Evolutionary conservation across 2,329 filamentous ascomycete genomes (phyloP), one percentile per base, ranked within the genome.

Genomic region (Penicillium polonicum): DNA sequence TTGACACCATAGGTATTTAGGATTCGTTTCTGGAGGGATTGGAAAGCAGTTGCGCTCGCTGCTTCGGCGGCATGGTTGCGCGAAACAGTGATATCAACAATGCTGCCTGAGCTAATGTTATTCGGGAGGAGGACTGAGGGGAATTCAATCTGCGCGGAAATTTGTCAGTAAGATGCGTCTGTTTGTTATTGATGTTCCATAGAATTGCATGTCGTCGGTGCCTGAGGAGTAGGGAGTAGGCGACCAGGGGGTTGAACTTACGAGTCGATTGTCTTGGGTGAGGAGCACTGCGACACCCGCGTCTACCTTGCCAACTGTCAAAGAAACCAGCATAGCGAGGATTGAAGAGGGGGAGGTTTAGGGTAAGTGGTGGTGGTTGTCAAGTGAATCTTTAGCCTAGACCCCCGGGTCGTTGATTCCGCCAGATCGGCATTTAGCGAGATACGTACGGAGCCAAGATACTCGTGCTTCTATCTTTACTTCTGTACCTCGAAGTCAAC

Each of bases 251-350:
- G 51, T 56, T 60, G 45, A 60, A 76, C 88, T 71, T 85, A 97
- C 93, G 70, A 99, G 84, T 73, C 94, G 88, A 79, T 97, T 97
- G 78, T 99, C 94, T 73, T 96, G 90, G 48, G 94, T 99, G 72
- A 99, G 81, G 55, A 99, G 88, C 61, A 99, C 94, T 49, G 94
- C 96, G 73, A 99, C 93, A 78, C 94, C 94, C 70, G 94, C 94
- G 78, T 99, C 94, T 78, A 99, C 94, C 82, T 99, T 99, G 82
- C 94, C 94, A 78, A 99, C 94, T 50, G 93, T 97, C 74, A 99
- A 84, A 66, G 94, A 97, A 78, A 99, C 91, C 72, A 97, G 84
- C 94, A 99, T 97, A 50, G 74, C 83, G 65, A 51, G 41, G 43
- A 27, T 44, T 35, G 44, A 63, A 31, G 33, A 48, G 44, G 17